Conservation (phyloP, 495 filamentous ascomycete genomes). For the Thermochaetoides thermophila region DNA sequence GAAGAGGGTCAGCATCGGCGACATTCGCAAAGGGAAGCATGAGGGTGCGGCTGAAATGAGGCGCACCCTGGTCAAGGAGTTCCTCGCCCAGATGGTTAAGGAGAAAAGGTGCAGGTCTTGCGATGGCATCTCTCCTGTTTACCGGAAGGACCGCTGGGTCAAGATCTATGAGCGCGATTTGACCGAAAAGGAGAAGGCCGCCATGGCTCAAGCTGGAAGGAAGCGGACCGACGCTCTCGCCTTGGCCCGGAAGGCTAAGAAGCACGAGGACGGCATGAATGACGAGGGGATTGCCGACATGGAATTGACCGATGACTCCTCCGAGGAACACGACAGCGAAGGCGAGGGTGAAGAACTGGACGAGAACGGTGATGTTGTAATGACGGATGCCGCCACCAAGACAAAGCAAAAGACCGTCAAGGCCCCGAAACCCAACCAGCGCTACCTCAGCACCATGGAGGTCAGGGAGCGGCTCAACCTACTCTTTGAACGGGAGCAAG, state of each 20-base stretch:
- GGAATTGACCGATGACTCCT: constrained; percentile 34
- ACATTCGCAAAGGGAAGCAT: constrained; percentile 52
- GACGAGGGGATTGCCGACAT: constrained; percentile 65
- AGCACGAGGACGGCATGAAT: constrained; percentile 12
- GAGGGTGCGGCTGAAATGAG: constrained; percentile 66
- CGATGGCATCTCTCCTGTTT: constrained; percentile 54
- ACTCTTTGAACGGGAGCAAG: constrained; percentile 75
- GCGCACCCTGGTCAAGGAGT: constrained; percentile 59
- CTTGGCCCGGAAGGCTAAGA: constrained; percentile 22
- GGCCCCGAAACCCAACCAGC: constrained; percentile 27
- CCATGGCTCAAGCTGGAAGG: constrained; percentile 58
- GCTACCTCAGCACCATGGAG: constrained; percentile 60
- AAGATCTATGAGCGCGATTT: constrained; percentile 88
- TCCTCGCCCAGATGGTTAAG: constrained; percentile 51
- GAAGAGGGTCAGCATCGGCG: constrained; percentile 31
- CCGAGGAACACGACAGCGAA: constrained; percentile 30
- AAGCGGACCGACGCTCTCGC: constrained; percentile 47
- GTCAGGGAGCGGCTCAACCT: constrained; percentile 59
- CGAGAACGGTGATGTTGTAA: constrained; percentile 37
- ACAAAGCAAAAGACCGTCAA: constrained; percentile 17
- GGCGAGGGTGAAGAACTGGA: constrained; percentile 37
- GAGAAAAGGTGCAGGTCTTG: constrained; percentile 62
- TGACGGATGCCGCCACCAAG: constrained; percentile 26
- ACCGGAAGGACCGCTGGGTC: constrained; percentile 70
- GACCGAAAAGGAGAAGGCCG: constrained; percentile 48